Percentiles rank a stretch among this genome's conserved stretches.
Evolutionary conservation across 176 grass and related monocot genomes (phyloP).

Genomic region (Elymus sibiricus): DNA sequence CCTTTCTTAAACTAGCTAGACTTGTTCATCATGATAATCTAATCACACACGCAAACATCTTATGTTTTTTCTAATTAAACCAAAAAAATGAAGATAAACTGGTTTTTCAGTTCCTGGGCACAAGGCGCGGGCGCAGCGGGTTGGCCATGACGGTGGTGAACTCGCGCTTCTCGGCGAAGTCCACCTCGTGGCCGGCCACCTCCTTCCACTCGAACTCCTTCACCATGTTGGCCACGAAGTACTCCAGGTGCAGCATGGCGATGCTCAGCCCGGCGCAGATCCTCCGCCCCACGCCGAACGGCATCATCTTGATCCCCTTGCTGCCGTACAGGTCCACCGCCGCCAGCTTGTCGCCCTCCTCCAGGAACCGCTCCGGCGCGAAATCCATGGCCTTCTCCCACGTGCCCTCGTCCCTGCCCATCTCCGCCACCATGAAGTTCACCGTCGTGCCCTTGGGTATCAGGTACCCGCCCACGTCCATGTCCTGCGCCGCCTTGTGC

Average conservation of each 20-base stretch:
- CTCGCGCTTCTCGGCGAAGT: conserved; percentile 55
- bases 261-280: no score
- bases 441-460: conserved; percentile 44
- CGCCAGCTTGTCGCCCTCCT: conserved; percentile 27
- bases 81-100: no score
- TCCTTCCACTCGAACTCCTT: conserved; percentile 52
- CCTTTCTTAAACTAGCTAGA: no score
- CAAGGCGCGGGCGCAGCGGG: no score
- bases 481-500: conserved; percentile 38
- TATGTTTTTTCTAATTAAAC: no score
- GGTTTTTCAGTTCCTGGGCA: no score
- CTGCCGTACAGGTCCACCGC: conserved; percentile 49
- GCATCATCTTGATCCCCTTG: conserved; percentile 66
- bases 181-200: conserved; percentile 41
- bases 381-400: conserved; percentile 44
- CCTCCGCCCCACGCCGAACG: neutral
- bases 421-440: conserved; percentile 38
- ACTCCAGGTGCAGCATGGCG: conserved; percentile 56
- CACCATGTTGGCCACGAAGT: conserved; percentile 56
- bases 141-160: conserved; percentile 47
- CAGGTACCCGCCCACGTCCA: conserved; percentile 22
- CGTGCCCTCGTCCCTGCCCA: conserved; percentile 19
- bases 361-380: conserved; percentile 47
- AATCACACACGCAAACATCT: no score
- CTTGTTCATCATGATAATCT: no score